Base-by-base conservation (phyloP, 2,329 filamentous ascomycete genomes). In the Tolypocladium sp. region DNA sequence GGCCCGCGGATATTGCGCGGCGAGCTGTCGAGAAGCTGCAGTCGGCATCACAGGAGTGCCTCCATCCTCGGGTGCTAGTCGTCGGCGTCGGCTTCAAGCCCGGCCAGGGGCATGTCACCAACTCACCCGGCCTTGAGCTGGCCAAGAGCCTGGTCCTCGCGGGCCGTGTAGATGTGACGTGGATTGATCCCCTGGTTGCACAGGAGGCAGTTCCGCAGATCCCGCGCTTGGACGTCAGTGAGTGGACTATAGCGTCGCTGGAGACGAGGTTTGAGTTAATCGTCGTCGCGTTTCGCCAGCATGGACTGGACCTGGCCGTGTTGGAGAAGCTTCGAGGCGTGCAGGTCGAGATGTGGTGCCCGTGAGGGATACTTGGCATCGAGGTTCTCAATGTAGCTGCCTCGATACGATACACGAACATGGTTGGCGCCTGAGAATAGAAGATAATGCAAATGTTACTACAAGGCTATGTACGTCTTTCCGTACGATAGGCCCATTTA, bases 51-150 rank as follows among this genome's bases (percentile, higher is more conserved):
- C 57, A 64, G 38, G 56, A 59, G 1, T 35, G 58, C 0, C 8
- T 38, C 12, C 61, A 62, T 25, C 71, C 71, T 1, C 68, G 69
- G 15, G 70, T 79, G 1, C 68, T 80, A 1, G 74, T 80, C 4
- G 76, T 76, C 0, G 79, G 79, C 0, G 70, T 81, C 44, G 79
- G 78, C 4, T 82, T 82, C 70, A 82, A 82, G 65, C 66, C 70
- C 7, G 79, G 79, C 3, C 79, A 82, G 62, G 73, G 76, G 0
- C 73, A 76, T 54, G 66, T 81, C 3, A 74, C 72, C 59, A 78
- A 80, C 63, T 81, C 79, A 0, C 79, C 79, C 0, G 77, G 77
- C 1, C 67, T 79, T 2, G 75, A 74, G 56, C 65, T 80, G 7
- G 72, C 74, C 37, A 73, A 71, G 59, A 72, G 65, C 46, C 67